These are phyloP conservation scores for Microcyclosporella mali DNA, from an alignment of 2,329 filamentous ascomycete genomes.

Conservation along the genomic window DNA sequence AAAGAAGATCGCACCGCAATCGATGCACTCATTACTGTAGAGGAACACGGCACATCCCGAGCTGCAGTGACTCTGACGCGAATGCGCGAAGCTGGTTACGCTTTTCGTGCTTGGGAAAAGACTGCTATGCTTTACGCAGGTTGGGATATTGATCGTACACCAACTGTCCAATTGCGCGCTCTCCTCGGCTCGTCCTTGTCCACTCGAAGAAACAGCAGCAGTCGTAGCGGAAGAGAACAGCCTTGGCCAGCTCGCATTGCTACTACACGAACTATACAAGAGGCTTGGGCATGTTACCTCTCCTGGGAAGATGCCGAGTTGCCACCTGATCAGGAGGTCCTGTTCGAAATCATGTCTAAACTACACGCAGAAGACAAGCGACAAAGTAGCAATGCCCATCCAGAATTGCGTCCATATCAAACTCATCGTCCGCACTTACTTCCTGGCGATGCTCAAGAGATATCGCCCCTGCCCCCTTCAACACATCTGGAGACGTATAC, in stretches of 20 bases:
- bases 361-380: slow-evolving; percentile 36
- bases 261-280: slow-evolving; percentile 54
- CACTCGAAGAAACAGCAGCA: not conserved
- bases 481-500: slow-evolving; percentile 60
- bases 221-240: slow-evolving; percentile 10
- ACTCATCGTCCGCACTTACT: slow-evolving; percentile 30
- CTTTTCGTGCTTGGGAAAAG: slow-evolving; percentile 45
- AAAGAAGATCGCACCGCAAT: slow-evolving; percentile 56
- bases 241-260: slow-evolving; percentile 54
- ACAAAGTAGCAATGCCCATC: not conserved
- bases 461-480: slow-evolving; percentile 51
- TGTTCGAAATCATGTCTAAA: slow-evolving; percentile 54
- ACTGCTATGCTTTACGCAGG: slow-evolving; percentile 51
- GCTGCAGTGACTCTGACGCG: slow-evolving; percentile 50
- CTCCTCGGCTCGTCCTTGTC: slow-evolving; percentile 25
- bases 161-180: slow-evolving; percentile 55
- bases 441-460: slow-evolving; percentile 57
- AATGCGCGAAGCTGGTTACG: slow-evolving; percentile 57
- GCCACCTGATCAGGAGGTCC: slow-evolving; percentile 39
- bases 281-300: slow-evolving; percentile 61
- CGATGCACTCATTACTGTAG: slow-evolving; percentile 51
- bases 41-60: slow-evolving; percentile 52
- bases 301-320: slow-evolving; percentile 45
- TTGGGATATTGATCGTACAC: slow-evolving; percentile 58
- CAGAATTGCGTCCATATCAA: not conserved